Base-by-base conservation (phyloP, 805 yeast genomes). In the Isabelozyma heimii region DNA sequence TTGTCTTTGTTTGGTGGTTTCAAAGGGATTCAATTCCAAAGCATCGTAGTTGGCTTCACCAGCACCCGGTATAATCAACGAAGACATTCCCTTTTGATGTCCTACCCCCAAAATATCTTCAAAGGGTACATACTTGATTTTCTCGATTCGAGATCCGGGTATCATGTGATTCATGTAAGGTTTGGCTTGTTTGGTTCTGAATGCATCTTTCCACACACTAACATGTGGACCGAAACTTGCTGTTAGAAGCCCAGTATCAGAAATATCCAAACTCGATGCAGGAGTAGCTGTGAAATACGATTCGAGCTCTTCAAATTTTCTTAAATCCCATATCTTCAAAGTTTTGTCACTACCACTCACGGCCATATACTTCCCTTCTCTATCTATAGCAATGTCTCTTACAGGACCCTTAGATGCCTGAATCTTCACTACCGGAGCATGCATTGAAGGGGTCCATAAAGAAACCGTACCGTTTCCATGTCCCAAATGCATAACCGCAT, bases 21-120 rank as follows among this genome's bases (percentile, higher is more conserved):
- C 97, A 70, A 78, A 94, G 53, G 99, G 99, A 67, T 94, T 94
- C 60, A 84, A 69, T 70, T 94, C 99, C 65, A 91, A 69, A 2
- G 98, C 91, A 73, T 94, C 99, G 66, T 82, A 91, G 70, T 94
- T 94, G 52, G 99, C 97, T 72, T 94, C 99, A 75, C 99, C 99
- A 40, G 97, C 76, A 24, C 99, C 99, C 39, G 99, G 99, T 50
- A 94, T 79, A 56, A 94, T 86, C 51, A 94, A 57, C n/a, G 94
- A 84, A n/a, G 85, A 80, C 39, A 91, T 76, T 42, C 97, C 96
- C 62, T 71, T 68, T 45, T 80, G 76, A 63, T 90, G 95, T 2
- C 97, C 97, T 9, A 87, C 81, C 24, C 97, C 96, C 20, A 94
- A 75, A n/a, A 92, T 74, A 87, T 94, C 99, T 73, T 94, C 99